Percentiles rank a stretch among this genome's conserved stretches.
These are phyloP conservation scores for Pyrenophora teres DNA, from an alignment of 2,329 filamentous ascomycete species.

Conservation along the genomic window DNA sequence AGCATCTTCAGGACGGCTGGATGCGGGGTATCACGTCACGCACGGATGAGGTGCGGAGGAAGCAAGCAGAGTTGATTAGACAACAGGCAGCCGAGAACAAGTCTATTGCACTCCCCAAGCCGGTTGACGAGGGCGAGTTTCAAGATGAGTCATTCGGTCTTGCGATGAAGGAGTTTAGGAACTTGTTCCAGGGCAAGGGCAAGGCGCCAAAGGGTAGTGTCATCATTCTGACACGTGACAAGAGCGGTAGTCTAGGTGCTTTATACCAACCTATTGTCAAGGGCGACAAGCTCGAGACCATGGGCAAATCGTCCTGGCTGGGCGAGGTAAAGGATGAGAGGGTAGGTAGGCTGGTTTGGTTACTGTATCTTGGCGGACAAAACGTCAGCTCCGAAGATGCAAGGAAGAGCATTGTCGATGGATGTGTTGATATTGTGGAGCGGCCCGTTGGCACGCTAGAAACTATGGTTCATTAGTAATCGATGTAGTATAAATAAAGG, in stretches of 20 bases:
- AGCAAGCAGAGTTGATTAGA: conserved; percentile 38
- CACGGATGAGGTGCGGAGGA: conserved; percentile 58
- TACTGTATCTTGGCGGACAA: conserved; percentile 85
- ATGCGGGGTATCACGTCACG: conserved; percentile 81
- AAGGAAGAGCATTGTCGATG: conserved; percentile 80
- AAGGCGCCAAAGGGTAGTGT: conserved; percentile 81
- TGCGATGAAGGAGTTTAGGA: conserved; percentile 77
- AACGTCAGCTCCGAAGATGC: conserved; percentile 85
- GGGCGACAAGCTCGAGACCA: conserved; percentile 47
- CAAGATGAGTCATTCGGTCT: conserved; percentile 76
- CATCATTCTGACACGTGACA: conserved; percentile 72
- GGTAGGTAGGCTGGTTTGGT: conserved; percentile 80
- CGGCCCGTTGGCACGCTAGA: conserved; percentile 86
- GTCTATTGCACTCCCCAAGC: conserved; percentile 35
- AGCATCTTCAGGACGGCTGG: conserved; percentile 88
- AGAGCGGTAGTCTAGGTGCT: conserved; percentile 61
- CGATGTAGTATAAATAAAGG: background rate
- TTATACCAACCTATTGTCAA: conserved; percentile 35
- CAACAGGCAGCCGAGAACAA: conserved; percentile 53
- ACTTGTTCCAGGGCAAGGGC: conserved; percentile 75
- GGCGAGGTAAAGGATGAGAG: conserved; percentile 79
- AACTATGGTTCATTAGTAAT: conserved; percentile 63
- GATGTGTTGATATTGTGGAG: conserved; percentile 85
- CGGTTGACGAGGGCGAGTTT: conserved; percentile 53
- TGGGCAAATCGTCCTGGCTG: conserved; percentile 59